Evolutionary conservation across 2,329 filamentous ascomycete genomes (phyloP).

Genomic region (Zalaria sp.): DNA sequence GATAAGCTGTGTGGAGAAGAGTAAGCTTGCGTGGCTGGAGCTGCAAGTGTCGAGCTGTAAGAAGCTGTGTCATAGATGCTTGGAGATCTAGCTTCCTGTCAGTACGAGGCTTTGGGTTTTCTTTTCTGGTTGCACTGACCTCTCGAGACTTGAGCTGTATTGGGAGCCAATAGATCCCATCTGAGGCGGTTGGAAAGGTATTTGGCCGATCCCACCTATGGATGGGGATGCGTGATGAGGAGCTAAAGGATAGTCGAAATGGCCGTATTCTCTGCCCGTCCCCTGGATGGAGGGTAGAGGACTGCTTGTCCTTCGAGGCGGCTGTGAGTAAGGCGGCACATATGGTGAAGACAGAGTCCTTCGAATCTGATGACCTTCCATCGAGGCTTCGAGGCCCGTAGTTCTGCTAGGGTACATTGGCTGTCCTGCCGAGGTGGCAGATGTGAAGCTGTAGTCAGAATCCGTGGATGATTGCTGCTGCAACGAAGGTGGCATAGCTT

Average conservation of each 20-base stretch:
- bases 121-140: neutral
- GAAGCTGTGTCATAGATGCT: constrained; percentile 3
- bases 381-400: neutral
- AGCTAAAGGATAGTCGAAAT: neutral
- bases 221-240: neutral
- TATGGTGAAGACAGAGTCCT: too few species aligned
- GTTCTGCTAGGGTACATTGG: neutral
- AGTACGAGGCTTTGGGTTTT: neutral
- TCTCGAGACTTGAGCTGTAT: neutral
- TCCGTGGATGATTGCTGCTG: neutral
- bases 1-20: constrained; percentile 4
- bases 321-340: neutral
- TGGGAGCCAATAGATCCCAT: neutral
- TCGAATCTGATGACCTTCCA: neutral
- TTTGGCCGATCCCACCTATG: neutral
- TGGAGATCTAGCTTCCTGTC: constrained; percentile 3
- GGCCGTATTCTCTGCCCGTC: neutral
- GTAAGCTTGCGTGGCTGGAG: neutral
- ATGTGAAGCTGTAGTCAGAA: neutral
- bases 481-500: neutral
- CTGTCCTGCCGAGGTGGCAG: neutral
- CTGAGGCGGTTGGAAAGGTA: neutral
- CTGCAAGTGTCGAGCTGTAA: constrained; percentile 1
- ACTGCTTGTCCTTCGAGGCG: neutral
- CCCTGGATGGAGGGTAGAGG: neutral